These are phyloP conservation scores for Phytophthora hibernalis DNA, from an alignment of 352 stramenopile species.

Conservation along the genomic window DNA sequence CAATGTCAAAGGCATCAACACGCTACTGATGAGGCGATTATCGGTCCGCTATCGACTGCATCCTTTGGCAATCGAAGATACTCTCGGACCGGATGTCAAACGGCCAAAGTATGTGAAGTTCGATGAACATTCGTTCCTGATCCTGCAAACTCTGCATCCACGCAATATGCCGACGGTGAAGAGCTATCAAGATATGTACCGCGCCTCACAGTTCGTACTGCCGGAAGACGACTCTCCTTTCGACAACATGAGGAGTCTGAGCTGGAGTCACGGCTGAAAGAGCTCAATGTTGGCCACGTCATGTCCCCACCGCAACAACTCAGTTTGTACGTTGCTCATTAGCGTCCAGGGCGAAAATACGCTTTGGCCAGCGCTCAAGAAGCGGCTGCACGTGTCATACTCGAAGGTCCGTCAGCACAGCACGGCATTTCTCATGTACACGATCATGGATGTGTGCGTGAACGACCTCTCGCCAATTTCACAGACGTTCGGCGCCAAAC, in stretches of 20 bases:
- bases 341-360: constrained; percentile 56
- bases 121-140: constrained; percentile 81
- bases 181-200: constrained; percentile 73
- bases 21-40: constrained; percentile 63
- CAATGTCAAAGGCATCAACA: constrained; percentile 65
- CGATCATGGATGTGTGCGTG: constrained; percentile 79
- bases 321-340: constrained; percentile 77
- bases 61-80: constrained; percentile 79
- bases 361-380: constrained; percentile 60
- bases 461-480: constrained; percentile 80
- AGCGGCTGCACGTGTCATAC: constrained; percentile 72
- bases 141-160: constrained; percentile 67
- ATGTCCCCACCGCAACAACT: constrained; percentile 78
- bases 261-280: constrained; percentile 52
- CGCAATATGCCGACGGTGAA: constrained; percentile 54
- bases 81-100: constrained; percentile 66
- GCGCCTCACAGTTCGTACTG: constrained; percentile 55
- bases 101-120: constrained; percentile 86
- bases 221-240: constrained; percentile 53
- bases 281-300: constrained; percentile 55
- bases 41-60: constrained; percentile 85
- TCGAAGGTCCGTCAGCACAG: constrained; percentile 82
- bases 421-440: constrained; percentile 70
- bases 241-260: constrained; percentile 66
- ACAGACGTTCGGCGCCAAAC: constrained; percentile 67